Base-by-base conservation (phyloP, 2,329 filamentous ascomycete genomes). In the Diaporthe vaccinii region DNA sequence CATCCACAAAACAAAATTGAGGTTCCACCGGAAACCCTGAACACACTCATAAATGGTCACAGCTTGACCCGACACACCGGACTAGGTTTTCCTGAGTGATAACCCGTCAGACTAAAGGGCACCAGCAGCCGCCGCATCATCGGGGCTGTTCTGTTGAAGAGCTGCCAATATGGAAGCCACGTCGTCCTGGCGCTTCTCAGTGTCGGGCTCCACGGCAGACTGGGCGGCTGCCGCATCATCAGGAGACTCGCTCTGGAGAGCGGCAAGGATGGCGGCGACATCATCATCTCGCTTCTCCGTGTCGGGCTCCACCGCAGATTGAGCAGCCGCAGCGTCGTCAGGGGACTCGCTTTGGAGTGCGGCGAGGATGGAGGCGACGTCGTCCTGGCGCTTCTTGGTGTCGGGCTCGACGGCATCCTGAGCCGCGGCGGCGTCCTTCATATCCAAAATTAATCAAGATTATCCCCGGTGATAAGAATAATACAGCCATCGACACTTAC, bases 121-220 rank as follows among this genome's bases (percentile, higher is more conserved):
- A 49, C 9, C 61, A 49, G 61, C 61, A 22, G 61, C 61, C 17
- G 28, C 61, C 25, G 61, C 61, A 49, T 49, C 61, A 34, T 68
- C 74, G 17, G 74, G 61, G 9, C 55, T 72, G 20, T 73, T 68
- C 46, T 58, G 17, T 22, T 41, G 17, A 4, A 75, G 74, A 14
- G 72, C 65, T 31, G 62, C 72, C 20, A 74, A 14, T 22, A 74
- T 74, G 10, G 61, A 67, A 5, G 61, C 74, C 4, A 65, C 58
- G 4, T 51, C 74, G 1, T 67, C 68, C 22, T 55, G 9, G 1
- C 74, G 69, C 61, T 73, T 75, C 57, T 59, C 36, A 2, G 36
- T 39, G 10, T 39, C 36, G 10, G 36, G 36, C 36, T 39, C 34
- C 12, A 59, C 57, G n/a, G 34, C 57, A 39, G 57, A 59, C n/a